Conservation (phyloP, 768 basidiomycete species). For the Tricholoma matsutake region DNA sequence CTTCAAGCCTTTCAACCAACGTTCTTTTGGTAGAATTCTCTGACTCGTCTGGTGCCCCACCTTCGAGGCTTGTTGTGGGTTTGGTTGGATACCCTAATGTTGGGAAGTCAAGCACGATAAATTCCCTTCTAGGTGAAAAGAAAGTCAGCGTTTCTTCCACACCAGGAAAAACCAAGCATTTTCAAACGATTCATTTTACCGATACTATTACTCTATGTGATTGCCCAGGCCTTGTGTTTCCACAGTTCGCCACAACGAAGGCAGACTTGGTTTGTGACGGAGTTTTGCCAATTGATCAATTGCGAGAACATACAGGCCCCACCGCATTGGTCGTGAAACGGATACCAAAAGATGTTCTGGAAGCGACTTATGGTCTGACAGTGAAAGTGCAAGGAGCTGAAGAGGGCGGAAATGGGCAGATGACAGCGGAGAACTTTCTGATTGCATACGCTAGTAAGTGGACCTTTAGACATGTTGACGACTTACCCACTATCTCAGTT, state of each 20-base stretch:
- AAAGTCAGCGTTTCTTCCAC: slow-evolving; percentile 98
- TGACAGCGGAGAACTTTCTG: slow-evolving; percentile 78
- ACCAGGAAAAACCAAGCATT: slow-evolving; percentile 98
- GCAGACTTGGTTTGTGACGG: slow-evolving; percentile 97
- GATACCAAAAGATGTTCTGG: slow-evolving; percentile 80
- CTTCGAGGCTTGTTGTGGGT: slow-evolving; percentile 72
- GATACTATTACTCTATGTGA: slow-evolving; percentile 86
- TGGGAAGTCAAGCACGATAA: slow-evolving; percentile 97
- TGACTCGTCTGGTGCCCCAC: slow-evolving; percentile 51
- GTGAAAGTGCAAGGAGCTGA: slow-evolving; percentile 64
- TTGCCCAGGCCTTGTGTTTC: slow-evolving; percentile 97
- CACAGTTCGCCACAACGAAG: slow-evolving; percentile 96
- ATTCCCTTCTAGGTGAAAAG: slow-evolving; percentile 92
- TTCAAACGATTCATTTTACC: slow-evolving; percentile 96
- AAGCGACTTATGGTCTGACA: slow-evolving; percentile 82
- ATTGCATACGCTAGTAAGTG: slow-evolving; percentile 89
- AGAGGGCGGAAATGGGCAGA: slow-evolving; percentile 80
- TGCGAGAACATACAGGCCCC: slow-evolving; percentile 90
- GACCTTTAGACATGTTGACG: slow-evolving; percentile 1
- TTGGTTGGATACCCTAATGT: slow-evolving; percentile 99
- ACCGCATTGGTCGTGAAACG: slow-evolving; percentile 72
- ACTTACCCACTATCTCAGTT: slow-evolving; percentile 48
- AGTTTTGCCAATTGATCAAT: slow-evolving; percentile 95
- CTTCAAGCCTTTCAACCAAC: slow-evolving; percentile 2
- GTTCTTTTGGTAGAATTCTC: slow-evolving; percentile 50